A percentile compares a stretch with the other conserved stretches of the same genome.
These are phyloP conservation scores for Jaminaea rosea DNA, from an alignment of 1,284 basidiomycete genomes.

Conservation along the genomic window DNA sequence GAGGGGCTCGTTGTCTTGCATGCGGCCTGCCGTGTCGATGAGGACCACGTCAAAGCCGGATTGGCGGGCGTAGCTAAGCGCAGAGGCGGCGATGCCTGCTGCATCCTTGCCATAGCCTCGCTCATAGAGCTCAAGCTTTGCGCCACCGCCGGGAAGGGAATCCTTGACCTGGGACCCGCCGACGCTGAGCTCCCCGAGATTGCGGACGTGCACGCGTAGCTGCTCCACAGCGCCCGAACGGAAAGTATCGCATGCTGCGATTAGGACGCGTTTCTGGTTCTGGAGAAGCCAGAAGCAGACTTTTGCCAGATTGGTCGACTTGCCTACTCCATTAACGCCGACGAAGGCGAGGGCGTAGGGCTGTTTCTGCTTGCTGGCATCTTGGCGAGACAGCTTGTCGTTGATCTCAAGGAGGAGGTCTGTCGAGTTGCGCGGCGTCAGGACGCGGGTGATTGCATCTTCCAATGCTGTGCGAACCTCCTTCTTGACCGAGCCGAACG, in stretches of 20 bases:
- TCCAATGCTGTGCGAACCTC: slow-evolving; percentile 78
- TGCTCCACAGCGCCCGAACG: slow-evolving; percentile 97
- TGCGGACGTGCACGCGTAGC: slow-evolving; percentile 88
- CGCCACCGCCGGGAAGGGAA: slow-evolving; percentile 46
- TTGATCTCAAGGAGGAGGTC: slow-evolving; percentile 70
- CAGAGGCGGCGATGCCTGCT: slow-evolving; percentile 91
- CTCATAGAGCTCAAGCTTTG: slow-evolving; percentile 85
- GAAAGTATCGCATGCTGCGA: slow-evolving; percentile 98
- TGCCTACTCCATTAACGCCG: slow-evolving; percentile 98
- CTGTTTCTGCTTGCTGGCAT: slow-evolving; percentile 49
- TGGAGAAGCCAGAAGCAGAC: slow-evolving; percentile 99
- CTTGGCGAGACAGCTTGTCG: slow-evolving; percentile 44
- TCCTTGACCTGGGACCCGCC: slow-evolving; percentile 18
- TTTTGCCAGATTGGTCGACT: slow-evolving; percentile 95
- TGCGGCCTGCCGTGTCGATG: slow-evolving; percentile 46
- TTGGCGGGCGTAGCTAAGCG: slow-evolving; percentile 54
- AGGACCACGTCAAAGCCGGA: slow-evolving; percentile 43
- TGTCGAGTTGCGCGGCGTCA: slow-evolving; percentile 92
- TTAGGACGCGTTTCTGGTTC: slow-evolving; percentile 82
- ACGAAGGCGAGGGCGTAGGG: slow-evolving; percentile 87
- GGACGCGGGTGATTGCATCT: slow-evolving; percentile 77
- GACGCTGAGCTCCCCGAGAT: slow-evolving; percentile 69
- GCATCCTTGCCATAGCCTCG: slow-evolving; percentile 97
- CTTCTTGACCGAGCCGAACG: slow-evolving; percentile 57
- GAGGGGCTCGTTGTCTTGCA: slow-evolving; percentile 47